Evolutionary conservation across 768 basidiomycete species (phyloP).

Genomic region (Psilocybe tampanensis): DNA sequence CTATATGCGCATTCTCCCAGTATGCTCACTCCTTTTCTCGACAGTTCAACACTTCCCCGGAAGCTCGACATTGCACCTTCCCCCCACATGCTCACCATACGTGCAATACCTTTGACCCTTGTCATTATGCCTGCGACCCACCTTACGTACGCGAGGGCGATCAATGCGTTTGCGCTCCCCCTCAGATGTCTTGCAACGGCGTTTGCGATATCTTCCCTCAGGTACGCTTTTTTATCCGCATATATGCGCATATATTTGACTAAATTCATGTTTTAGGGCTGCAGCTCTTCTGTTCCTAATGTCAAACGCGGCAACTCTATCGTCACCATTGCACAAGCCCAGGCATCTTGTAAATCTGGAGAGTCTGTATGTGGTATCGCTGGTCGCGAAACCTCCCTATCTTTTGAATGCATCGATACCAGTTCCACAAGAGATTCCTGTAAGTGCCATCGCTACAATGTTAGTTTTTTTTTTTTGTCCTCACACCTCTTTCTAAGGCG

Average conservation of each 20-base stretch:
- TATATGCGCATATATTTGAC: slow-evolving; percentile 14
- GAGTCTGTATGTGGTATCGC: slow-evolving; percentile 41
- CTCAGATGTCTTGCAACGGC: slow-evolving; percentile 42
- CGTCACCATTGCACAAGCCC: slow-evolving; percentile 31
- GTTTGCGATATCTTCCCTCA: slow-evolving; percentile 34
- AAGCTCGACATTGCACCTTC: slow-evolving; percentile 32
- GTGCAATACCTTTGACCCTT: slow-evolving; percentile 34
- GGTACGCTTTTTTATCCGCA: slow-evolving; percentile 26
- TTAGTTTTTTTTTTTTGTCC: slow-evolving; percentile 16
- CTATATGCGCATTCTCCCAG: background rate
- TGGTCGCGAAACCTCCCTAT: slow-evolving; percentile 27
- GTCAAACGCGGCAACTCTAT: slow-evolving; percentile 18
- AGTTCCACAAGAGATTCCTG: slow-evolving; percentile 38
- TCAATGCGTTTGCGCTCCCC: slow-evolving; percentile 38
- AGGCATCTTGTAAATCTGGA: slow-evolving; percentile 26
- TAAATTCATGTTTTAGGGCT: slow-evolving; percentile 31
- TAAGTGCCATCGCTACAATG: too few relatives aligned
- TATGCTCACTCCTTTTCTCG: background rate
- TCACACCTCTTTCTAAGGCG: slow-evolving; percentile 27
- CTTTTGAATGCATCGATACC: slow-evolving; percentile 44
- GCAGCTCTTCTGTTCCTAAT: slow-evolving; percentile 38
- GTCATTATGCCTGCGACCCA: slow-evolving; percentile 35
- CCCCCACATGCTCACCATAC: slow-evolving; percentile 32
- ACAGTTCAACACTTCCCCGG: slow-evolving; percentile 33
- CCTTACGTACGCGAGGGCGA: slow-evolving; percentile 28